Evolutionary conservation across 768 basidiomycete species (phyloP).

Genomic region (Rhizopogon vinicolor): DNA sequence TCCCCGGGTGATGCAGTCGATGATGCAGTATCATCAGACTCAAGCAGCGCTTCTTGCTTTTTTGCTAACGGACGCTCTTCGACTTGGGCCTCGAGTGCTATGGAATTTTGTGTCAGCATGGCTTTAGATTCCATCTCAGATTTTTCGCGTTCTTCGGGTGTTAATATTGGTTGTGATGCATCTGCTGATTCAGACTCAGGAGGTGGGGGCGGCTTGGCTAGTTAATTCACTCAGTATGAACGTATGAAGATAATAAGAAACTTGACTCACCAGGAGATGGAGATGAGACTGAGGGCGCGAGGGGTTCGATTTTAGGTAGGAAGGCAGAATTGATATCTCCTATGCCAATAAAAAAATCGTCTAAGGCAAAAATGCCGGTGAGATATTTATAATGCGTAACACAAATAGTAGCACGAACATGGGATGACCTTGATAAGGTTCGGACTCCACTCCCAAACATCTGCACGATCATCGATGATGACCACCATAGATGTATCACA

Average conservation of each 20-base stretch:
- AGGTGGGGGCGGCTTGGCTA: constrained; percentile 14
- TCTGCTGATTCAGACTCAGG: constrained; percentile 11
- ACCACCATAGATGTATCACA: constrained; percentile 99
- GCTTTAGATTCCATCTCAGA: constrained; percentile 46
- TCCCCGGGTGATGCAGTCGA: not conserved
- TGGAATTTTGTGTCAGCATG: constrained; percentile 64
- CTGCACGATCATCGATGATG: constrained; percentile 96
- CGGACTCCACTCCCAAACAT: constrained; percentile 98
- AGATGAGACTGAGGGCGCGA: constrained; percentile 20
- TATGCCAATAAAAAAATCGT: constrained; percentile 97
- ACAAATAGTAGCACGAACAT: constrained; percentile 48
- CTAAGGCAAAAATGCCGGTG: constrained; percentile 35
- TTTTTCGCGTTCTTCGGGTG: constrained; percentile 38
- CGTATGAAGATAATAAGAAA: not conserved
- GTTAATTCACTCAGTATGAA: constrained; percentile 7
- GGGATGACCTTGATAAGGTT: constrained; percentile 97
- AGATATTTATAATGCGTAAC: not conserved
- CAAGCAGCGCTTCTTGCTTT: constrained; percentile 75
- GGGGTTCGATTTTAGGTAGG: constrained; percentile 70
- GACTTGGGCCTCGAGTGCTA: constrained; percentile 78
- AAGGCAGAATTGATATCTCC: constrained; percentile 98
- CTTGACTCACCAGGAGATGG: constrained; percentile 18
- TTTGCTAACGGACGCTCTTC: constrained; percentile 85
- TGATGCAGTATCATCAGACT: constrained; percentile 26
- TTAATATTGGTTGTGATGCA: constrained; percentile 9